Evolutionary conservation across 805 yeast genomes (phyloP), one percentile per base, ranked within the genome.

Genomic region (Martiniozyma abietophila): DNA sequence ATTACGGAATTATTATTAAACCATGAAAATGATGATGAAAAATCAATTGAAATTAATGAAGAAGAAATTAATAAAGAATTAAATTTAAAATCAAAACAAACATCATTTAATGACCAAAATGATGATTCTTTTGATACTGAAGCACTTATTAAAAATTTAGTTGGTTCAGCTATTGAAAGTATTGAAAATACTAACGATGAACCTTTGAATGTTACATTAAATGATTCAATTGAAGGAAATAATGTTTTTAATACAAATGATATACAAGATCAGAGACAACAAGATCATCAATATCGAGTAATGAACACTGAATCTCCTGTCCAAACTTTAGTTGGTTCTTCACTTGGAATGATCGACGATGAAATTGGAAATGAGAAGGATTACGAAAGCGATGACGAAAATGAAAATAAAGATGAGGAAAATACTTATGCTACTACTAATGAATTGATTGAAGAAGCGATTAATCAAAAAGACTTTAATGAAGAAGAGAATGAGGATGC

Each of bases 391-490:
- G 25, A 19, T 22, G 15, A 16, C 5, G 19, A n/a, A 6, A 24
- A 33, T 10, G 39, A 26, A 10, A 19, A 15, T 4, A 31, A 25
- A 16, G 34, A 22, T 8, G 20, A 18, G 15, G 10, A 18, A 4
- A 27, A 23, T 6, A 16, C 26, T 8, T 41, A 23, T 8, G n/a
- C 16, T 5, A 36, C 36, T n/a, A 25, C 44, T 14, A 39, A 35
- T 8, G 24, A 30, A 12, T 46, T 32, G 1, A 44, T 46, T 29
- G 45, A 36, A 7, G 41, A 37, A 24, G 48, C 46, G 4, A 31
- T 46, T 8, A 16, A 27, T 22, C 41, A 39, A 10, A 35, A 28
- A 8, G 25, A 29, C 17, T 20, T 14, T 12, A 10, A 14, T n/a
- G 15, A n/a, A 8, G 15, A n/a, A 10, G 28, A 36, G 17, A 25